A percentile compares a stretch with the other conserved stretches of the same genome.
These are phyloP conservation scores for Tulasnella sp. DNA, from an alignment of 768 basidiomycete species.

Conservation along the genomic window DNA sequence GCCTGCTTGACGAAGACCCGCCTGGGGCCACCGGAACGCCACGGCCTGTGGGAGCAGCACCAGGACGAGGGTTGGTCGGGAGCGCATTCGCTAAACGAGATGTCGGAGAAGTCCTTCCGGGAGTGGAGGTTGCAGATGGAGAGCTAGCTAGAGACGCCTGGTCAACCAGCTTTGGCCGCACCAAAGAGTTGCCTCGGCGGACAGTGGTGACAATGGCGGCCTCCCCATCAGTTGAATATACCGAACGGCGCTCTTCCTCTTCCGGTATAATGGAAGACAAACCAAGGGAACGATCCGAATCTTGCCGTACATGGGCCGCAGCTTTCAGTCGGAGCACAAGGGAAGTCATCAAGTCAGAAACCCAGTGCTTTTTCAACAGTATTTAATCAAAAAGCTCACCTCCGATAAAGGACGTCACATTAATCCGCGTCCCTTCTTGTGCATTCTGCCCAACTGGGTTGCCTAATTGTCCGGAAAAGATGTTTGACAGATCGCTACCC, in stretches of 20 bases:
- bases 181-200: not conserved
- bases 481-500: conserved; percentile 27
- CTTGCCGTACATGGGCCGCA: not conserved
- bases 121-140: not conserved
- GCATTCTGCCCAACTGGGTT: conserved; percentile 13
- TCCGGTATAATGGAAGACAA: conserved; percentile 7
- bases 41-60: not conserved
- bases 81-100: not conserved
- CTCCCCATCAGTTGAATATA: conserved; percentile 1
- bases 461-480: conserved; percentile 11
- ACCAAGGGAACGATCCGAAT: not conserved
- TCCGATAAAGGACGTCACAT: conserved; percentile 67
- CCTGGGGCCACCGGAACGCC: not conserved
- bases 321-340: not conserved
- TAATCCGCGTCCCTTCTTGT: conserved; percentile 27
- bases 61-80: not conserved
- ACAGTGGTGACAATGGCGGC: not conserved
- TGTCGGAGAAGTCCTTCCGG: conserved; percentile 4
- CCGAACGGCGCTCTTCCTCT: conserved; percentile 8
- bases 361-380: too few species aligned
- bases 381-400: conserved; percentile 35
- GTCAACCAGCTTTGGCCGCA: not conserved
- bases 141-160: not conserved
- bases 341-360: not conserved
- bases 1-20: not conserved